A percentile compares a stretch with the other conserved stretches of the same genome.
Evolutionary conservation across 176 grass and related monocot genomes (phyloP).

Genomic region (Oryza brachyantha): DNA sequence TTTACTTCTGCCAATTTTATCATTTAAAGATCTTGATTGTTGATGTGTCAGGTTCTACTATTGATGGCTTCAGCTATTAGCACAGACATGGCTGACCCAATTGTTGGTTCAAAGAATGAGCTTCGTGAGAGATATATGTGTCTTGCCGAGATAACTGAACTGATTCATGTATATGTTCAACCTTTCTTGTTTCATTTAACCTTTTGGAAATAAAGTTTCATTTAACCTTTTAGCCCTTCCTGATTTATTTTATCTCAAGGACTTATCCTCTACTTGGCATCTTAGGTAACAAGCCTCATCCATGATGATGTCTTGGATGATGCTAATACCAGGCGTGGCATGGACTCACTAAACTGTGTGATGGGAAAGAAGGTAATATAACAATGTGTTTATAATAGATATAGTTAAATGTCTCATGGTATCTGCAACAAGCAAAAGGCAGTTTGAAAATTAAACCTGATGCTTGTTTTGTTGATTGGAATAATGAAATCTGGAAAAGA

Average conservation of each 20-base stretch:
- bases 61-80: constrained; percentile 57
- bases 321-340: constrained; percentile 77
- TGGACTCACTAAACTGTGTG: constrained; percentile 68
- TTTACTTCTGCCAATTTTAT: neutral
- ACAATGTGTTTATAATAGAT: neutral
- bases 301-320: constrained; percentile 90
- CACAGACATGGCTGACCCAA: constrained; percentile 12
- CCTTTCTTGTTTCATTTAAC: constrained; percentile 3
- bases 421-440: neutral
- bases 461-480: neutral
- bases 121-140: constrained; percentile 34
- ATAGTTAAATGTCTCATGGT: neutral
- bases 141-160: constrained; percentile 74
- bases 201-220: too few relatives aligned
- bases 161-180: constrained; percentile 52
- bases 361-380: constrained; percentile 67
- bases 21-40: neutral
- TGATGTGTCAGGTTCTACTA: constrained; percentile 46
- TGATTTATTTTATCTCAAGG: neutral
- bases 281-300: constrained; percentile 78
- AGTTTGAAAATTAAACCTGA: neutral
- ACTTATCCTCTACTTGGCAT: constrained; percentile 1
- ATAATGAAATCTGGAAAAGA: neutral
- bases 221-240: neutral
- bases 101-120: constrained; percentile 12